A percentile compares a stretch with the other conserved stretches of the same genome.
phyloP scores from a whole-genome alignment of 2,329 filamentous ascomycete genomes.

The Aspergillus calidoustus region DNA sequence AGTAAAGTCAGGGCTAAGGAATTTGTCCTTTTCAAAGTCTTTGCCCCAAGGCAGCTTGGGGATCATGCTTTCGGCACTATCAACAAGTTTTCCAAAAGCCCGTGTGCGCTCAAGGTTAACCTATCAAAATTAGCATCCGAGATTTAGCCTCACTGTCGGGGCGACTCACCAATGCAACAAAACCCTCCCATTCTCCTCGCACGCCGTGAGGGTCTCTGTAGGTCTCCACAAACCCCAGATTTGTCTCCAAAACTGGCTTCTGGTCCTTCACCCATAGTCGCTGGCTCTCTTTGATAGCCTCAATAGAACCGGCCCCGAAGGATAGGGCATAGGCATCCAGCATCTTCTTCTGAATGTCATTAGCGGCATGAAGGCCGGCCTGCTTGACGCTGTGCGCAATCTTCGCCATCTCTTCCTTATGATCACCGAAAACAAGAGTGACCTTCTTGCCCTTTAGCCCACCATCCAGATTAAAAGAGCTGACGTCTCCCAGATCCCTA shows the following conservation, averaged over 20 bases:
- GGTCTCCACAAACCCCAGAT: constrained; percentile 84
- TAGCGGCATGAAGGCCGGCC: constrained; percentile 71
- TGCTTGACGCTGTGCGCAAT: constrained; percentile 69
- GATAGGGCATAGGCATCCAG: constrained; percentile 74
- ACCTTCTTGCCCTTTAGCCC: constrained; percentile 69
- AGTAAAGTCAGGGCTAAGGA: constrained; percentile 93
- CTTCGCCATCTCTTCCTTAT: constrained; percentile 71
- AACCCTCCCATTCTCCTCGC: constrained; percentile 83
- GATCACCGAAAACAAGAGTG: constrained; percentile 74
- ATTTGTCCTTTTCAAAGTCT: constrained; percentile 95
- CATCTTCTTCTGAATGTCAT: constrained; percentile 76
- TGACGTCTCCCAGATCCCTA: constrained; percentile 70
- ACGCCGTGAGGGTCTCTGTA: constrained; percentile 83
- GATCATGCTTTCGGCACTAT: constrained; percentile 79
- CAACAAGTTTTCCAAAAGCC: constrained; percentile 84
- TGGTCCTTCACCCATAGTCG: constrained; percentile 83
- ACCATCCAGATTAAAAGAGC: constrained; percentile 65
- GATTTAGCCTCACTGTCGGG: neutral
- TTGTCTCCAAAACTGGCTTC: constrained; percentile 77
- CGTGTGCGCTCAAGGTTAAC: constrained; percentile 88
- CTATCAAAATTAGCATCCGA: constrained; percentile 23
- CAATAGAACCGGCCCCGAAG: constrained; percentile 73
- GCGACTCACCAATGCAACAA: constrained; percentile 64
- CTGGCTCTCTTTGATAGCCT: constrained; percentile 80
- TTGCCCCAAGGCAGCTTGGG: constrained; percentile 85